Evolutionary conservation across 2,329 filamentous ascomycete genomes (phyloP), one percentile per base, ranked within the genome.

Genomic region (Paecilomyces variotii): DNA sequence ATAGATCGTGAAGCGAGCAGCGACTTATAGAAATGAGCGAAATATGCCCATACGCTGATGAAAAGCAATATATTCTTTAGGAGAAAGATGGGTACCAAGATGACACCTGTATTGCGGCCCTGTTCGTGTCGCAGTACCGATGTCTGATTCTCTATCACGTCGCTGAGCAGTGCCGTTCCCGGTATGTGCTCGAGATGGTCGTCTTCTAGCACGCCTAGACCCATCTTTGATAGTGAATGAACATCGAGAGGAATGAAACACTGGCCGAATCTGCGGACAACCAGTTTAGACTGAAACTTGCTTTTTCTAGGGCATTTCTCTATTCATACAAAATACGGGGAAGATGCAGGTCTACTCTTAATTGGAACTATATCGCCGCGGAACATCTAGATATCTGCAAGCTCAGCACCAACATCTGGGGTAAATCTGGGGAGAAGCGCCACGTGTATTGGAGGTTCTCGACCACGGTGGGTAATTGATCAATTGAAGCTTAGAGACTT

Each of bases 141-240:
- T 3, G 67, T 68, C 54, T 69, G 64, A 56, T 64, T 63, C 11
- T 66, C 65, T 59, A 58, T n/a, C 19, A 56, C 53, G 25, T 58
- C 57, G 3, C 53, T 55, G 35, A 58, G 30, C n/a, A 58, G 45
- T n/a, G 57, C 68, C 5, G 69, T 72, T 6, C 69, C 68, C 7
- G 69, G 67, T 24, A 70, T 66, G 45, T 70, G 65, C 39, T 61
- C 57, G 19, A 70, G 64, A 39, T 70, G 62, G 24, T 57, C 61
- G 50, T 70, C 67, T 49, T 69, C 67, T 9, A 70, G 61, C 28
- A 70, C 64, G 24, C 68, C 67, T n/a, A 70, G 65, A 35, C 68
- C 68, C 67, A 70, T 70, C 28, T 52, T 59, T 26, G 19, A 39
- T 59, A n/a, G 4, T n/a, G 19, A 9, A 24, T 39, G 39, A 45